phyloP scores from a whole-genome alignment of 2,329 filamentous ascomycete species.

The Pseudovirgaria hyperparasitica region DNA sequence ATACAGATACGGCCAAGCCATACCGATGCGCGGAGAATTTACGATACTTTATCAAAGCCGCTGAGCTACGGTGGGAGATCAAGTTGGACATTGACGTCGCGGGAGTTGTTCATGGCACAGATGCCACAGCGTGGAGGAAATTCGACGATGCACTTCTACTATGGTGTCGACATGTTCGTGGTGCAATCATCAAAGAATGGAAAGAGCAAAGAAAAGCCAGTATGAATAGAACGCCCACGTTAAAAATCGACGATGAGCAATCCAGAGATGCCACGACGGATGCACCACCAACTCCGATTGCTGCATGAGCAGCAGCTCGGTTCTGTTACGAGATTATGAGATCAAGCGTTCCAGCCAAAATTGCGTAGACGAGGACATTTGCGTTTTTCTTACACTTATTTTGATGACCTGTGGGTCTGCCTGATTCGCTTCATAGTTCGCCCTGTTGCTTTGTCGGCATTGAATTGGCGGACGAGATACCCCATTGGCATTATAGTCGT shows the following conservation, averaged over 20 bases:
- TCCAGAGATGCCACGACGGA: background rate
- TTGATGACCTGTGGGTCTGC: too few species aligned
- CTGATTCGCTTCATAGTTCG: too few species aligned
- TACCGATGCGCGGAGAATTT: conserved; percentile 91
- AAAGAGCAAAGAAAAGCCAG: conserved; percentile 25
- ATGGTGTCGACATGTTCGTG: conserved; percentile 73
- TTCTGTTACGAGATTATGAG: too few species aligned
- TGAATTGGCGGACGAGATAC: too few species aligned
- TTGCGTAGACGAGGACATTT: too few species aligned
- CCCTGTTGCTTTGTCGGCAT: too few species aligned
- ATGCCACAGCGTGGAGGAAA: conserved; percentile 57
- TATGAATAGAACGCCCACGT: conserved; percentile 22
- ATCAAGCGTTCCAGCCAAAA: too few species aligned
- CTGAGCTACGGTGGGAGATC: conserved; percentile 86
- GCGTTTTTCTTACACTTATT: too few species aligned
- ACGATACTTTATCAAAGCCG: conserved; percentile 90
- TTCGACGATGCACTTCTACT: conserved; percentile 73
- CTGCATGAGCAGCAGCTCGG: too few species aligned
- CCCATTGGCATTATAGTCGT: too few species aligned
- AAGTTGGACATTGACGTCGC: conserved; percentile 73
- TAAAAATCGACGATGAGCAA: conserved; percentile 21
- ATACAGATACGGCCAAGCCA: conserved; percentile 87
- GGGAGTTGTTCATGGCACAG: conserved; percentile 66
- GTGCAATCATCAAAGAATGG: conserved; percentile 70
- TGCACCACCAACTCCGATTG: conserved; percentile 1